Conservation (phyloP, 768 basidiomycete species). For the Cystoderma amianthinum region DNA sequence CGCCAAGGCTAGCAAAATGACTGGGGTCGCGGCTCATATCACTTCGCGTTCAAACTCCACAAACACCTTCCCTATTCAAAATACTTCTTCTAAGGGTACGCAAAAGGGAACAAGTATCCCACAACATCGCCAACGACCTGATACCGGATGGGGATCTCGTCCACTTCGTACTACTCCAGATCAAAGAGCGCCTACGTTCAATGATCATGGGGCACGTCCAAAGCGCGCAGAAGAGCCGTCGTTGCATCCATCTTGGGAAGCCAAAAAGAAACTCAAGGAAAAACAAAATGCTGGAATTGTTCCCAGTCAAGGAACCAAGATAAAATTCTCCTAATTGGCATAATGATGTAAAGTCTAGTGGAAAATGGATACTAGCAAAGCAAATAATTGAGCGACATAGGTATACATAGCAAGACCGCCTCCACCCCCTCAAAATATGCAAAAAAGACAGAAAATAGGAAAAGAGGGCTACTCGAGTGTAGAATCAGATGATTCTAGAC, state of each 20-base stretch:
- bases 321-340: slow-evolving; percentile 42
- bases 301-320: slow-evolving; percentile 80
- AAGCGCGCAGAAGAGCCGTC: slow-evolving; percentile 23
- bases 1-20: slow-evolving; percentile 3
- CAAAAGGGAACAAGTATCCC: slow-evolving; percentile 8
- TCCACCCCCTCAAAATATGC: too few species aligned
- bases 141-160: slow-evolving; percentile 19
- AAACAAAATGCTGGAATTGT: slow-evolving; percentile 55
- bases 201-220: slow-evolving; percentile 3
- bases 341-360: neutral
- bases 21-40: neutral
- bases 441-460: too few species aligned
- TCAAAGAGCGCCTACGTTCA: slow-evolving; percentile 2
- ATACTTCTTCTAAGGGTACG: slow-evolving; percentile 1
- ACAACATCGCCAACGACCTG: slow-evolving; percentile 13
- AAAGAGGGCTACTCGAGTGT: too few species aligned
- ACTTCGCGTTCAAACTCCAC: neutral
- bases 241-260: slow-evolving; percentile 96
- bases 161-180: slow-evolving; percentile 7
- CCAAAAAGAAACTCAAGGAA: slow-evolving; percentile 77
- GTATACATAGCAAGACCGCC: too few species aligned
- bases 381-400: too few species aligned
- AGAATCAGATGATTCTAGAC: neutral
- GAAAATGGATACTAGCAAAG: neutral
- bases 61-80: neutral